Evolutionary conservation across 768 basidiomycete species (phyloP), one percentile per base, ranked within the genome.

Genomic region (Boletus rex-veris): DNA sequence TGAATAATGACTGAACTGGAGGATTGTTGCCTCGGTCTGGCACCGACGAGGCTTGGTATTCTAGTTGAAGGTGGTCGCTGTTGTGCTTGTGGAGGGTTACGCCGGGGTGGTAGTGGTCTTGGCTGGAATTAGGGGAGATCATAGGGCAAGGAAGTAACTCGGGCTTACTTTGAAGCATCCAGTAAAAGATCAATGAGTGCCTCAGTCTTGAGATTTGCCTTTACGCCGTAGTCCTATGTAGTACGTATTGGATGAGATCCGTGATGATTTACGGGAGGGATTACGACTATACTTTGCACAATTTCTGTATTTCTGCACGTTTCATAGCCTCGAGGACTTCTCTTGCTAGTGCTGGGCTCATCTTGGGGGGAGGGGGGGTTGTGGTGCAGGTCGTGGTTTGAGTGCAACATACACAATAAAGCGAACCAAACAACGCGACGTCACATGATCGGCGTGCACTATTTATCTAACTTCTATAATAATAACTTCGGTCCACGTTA

Each of bases 131-230:
- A 74, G 65, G 74, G 76, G 21, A 74, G 55, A 48, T 50, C 58
- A 65, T 47, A 71, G 68, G 39, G 68, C 70, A 46, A 74, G 73
- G 26, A 73, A 68, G 19, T 12, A 15, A 68, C 63, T 65, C 70
- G 65, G 48, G 68, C 75, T 55, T 64, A 72, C 58, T 69, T 71
- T 30, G 72, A 71, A 15, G 76, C 79, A 60, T 85, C 81, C 14
- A 88, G 73, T 26, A 92, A 73, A 16, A 88, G 75, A 64, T 90
- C 85, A 63, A 92, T 89, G 58, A 92, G 74, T 44, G 82, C 84
- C 63, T 90, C 87, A 21, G 86, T 81, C 74, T 88, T 91, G 64
- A 90, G 79, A 70, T 91, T 91, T 42, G 90, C 90, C 71, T 81
- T 88, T 56, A 92, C 81, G 53, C 88, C 88, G 64, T 85, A 83